Base-by-base conservation (phyloP, 495 filamentous ascomycete species). In the Talaromyces proteolyticus region DNA sequence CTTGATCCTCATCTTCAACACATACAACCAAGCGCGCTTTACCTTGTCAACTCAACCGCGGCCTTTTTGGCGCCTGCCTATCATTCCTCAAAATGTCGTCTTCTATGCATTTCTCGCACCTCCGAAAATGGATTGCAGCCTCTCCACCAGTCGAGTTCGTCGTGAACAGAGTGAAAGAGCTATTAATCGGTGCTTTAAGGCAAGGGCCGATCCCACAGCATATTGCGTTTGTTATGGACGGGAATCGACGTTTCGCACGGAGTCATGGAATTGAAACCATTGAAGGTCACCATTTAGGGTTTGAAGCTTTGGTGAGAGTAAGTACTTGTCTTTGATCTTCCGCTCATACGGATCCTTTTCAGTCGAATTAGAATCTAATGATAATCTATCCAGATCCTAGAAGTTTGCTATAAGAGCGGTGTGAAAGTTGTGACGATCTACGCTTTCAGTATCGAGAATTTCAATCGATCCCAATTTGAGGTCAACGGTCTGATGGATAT, bases 161-260 rank as follows among this genome's bases (percentile, higher is more conserved):
- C 11, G 75, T 91, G 29, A 78, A 74, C 24, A 77, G 79, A 51
- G 67, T 91, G 10, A 84, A 89, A 55, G 84, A 90, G 54, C 70
- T 94, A 47, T 76, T 97, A 47, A 88, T 97, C 60, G 89, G 88
- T 46, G 87, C 91, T 17, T 70, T 97, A 25, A 84, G 81, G 50
- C 90, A 96, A 66, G 93, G 94, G 3, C 88, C 91, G 6, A 82
- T 98, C 44, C 93, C 93, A 12, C 81, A 85, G 54, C 93, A 98
- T 81, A 81, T 98, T 46, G 93, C 93, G 6, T 97, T 98, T 59
- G 91, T 96, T 49, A 97, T 97, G 94, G 93, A 98, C 66, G 93
- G 93, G 34, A 98, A 98, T 64, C 73, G 93, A 44, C 82, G 93
- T 18, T 98, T 93, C 66, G 93, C 93, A 1, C 76, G 88, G 44